phyloP scores from a whole-genome alignment of 2,329 filamentous ascomycete species.

The Metarhizium brunneum region DNA sequence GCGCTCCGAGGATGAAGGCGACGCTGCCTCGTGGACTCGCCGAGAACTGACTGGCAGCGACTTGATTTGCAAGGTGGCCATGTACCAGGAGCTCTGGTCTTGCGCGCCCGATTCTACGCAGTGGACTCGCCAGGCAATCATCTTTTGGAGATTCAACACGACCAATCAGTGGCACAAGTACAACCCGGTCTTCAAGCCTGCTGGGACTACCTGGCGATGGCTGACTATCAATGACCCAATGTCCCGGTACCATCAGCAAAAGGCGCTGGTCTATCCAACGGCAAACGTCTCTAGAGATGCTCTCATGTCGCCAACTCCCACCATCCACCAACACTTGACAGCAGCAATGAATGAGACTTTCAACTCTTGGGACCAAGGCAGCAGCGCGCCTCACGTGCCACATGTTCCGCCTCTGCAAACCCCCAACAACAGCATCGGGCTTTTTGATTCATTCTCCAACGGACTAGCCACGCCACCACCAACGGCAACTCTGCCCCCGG shows the following conservation, averaged over 20 bases:
- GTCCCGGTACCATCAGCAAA: slow-evolving; percentile 48
- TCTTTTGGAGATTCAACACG: slow-evolving; percentile 54
- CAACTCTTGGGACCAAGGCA: slow-evolving; percentile 34
- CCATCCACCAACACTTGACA: slow-evolving; percentile 40
- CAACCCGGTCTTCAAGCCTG: slow-evolving; percentile 37
- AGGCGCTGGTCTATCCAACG: slow-evolving; percentile 29
- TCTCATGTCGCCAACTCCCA: slow-evolving; percentile 45
- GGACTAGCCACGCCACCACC: slow-evolving; percentile 49
- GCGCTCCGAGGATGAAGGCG: slow-evolving; percentile 30
- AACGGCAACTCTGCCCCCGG: slow-evolving; percentile 39
- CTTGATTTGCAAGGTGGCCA: slow-evolving; percentile 50
- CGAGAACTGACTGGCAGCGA: slow-evolving; percentile 41
- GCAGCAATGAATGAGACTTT: slow-evolving; percentile 51
- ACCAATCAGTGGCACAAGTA: slow-evolving; percentile 43
- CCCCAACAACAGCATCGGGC: slow-evolving; percentile 24
- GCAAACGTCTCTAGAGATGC: slow-evolving; percentile 27
- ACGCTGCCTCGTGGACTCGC: slow-evolving; percentile 29
- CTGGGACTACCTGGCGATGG: slow-evolving; percentile 52
- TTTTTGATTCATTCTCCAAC: slow-evolving; percentile 42
- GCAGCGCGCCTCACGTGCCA: slow-evolving; percentile 15
- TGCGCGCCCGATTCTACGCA: slow-evolving; percentile 33
- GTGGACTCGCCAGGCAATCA: slow-evolving; percentile 50
- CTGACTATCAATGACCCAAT: slow-evolving; percentile 51
- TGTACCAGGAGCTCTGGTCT: slow-evolving; percentile 60
- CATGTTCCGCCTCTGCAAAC: slow-evolving; percentile 25